Evolutionary conservation across 441 rosid species (phyloP).

Genomic region (Monsonia emarginata): DNA sequence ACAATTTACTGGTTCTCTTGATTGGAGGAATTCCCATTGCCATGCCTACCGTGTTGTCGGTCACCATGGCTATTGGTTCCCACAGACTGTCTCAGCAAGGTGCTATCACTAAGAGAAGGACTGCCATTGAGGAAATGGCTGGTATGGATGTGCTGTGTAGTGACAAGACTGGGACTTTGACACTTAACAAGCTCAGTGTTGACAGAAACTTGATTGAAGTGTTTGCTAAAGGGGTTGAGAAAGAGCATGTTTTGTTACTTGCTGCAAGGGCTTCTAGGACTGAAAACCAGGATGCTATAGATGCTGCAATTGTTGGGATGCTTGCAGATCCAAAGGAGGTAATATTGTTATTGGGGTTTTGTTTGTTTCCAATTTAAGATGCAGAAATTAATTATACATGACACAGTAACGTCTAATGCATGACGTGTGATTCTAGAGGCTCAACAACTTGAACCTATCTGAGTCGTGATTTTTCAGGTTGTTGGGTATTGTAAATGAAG

Average conservation of each 20-base stretch:
- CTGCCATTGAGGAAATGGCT: conserved; percentile 90
- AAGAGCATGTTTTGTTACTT: conserved; percentile 39
- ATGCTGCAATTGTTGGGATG: conserved; percentile 66
- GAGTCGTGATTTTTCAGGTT: no score
- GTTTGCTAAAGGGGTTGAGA: conserved; percentile 38
- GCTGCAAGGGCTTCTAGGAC: conserved; percentile 67
- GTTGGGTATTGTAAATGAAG: no score
- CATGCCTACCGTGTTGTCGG: conserved; percentile 70
- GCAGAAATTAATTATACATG: no score
- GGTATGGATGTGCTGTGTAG: conserved; percentile 71
- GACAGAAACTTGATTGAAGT: conserved; percentile 52
- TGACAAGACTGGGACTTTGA: conserved; percentile 68
- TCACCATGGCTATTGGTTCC: conserved; percentile 95
- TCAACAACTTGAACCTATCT: background rate
- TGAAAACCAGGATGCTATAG: conserved; percentile 68
- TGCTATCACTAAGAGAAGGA: conserved; percentile 91
- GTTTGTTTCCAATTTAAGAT: no score
- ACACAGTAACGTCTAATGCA: background rate
- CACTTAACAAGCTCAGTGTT: conserved; percentile 65
- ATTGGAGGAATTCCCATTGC: conserved; percentile 74
- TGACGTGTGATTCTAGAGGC: background rate
- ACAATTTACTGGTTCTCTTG: no score
- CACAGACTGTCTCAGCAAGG: conserved; percentile 79
- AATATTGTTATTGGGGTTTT: no score
- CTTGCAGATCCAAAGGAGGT: conserved; percentile 57